Conservation (phyloP, 2,329 filamentous ascomycete genomes). For the Trichophyton verrucosum region DNA sequence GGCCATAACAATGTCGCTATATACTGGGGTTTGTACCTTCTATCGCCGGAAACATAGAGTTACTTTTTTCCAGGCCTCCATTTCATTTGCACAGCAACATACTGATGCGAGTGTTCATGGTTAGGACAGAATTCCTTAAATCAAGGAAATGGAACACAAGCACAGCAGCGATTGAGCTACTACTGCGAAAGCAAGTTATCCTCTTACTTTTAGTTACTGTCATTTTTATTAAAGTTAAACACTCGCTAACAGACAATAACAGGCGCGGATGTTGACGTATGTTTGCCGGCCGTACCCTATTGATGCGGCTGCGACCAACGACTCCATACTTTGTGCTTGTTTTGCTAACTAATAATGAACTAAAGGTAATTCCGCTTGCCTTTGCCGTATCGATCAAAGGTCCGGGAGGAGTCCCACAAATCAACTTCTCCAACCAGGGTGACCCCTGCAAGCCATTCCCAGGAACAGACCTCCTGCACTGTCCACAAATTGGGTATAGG, state of each 20-base stretch:
- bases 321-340: not conserved
- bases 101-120: not conserved
- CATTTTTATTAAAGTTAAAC: not conserved
- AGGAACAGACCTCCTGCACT: conserved; percentile 47
- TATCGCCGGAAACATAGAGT: not conserved
- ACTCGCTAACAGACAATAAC: not conserved
- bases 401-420: conserved; percentile 23
- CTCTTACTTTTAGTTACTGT: not conserved
- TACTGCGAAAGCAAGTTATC: conserved; percentile 9
- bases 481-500: conserved; percentile 51
- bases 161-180: conserved; percentile 8
- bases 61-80: not conserved
- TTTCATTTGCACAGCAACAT: not conserved
- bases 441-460: conserved; percentile 48
- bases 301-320: no score
- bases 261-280: conserved; percentile 22
- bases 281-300: conserved; percentile 1
- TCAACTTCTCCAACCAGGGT: conserved; percentile 56
- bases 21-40: conserved; percentile 47
- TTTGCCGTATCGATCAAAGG: conserved; percentile 49
- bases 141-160: conserved; percentile 7
- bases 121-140: conserved; percentile 47
- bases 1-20: conserved; percentile 46
- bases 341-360: not conserved
- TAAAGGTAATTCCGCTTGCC: conserved; percentile 50